A percentile compares a stretch with the other conserved stretches of the same genome.
Conservation (phyloP, 2,329 filamentous ascomycete species). For the Alternaria burnsii region DNA sequence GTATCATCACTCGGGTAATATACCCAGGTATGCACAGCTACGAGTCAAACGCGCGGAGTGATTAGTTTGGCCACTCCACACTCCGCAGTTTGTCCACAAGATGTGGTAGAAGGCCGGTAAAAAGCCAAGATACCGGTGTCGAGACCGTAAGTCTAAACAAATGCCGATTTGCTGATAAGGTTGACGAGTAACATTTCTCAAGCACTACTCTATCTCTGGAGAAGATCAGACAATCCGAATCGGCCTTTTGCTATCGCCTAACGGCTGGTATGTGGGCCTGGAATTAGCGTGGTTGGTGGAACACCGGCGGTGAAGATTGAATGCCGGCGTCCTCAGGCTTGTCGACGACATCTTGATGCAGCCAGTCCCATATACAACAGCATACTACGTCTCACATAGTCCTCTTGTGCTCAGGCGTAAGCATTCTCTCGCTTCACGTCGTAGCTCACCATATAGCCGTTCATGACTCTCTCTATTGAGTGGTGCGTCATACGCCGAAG, state of each 20-base stretch:
- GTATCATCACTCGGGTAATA: too few relatives aligned
- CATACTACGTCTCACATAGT: accelerated
- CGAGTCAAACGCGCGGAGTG: neutral
- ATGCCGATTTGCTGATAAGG: conserved; percentile 1
- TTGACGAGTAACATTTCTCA: neutral
- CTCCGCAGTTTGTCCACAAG: neutral
- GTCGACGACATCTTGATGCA: neutral
- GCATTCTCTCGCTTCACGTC: too few relatives aligned
- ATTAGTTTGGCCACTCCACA: neutral
- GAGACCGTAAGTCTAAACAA: too few relatives aligned
- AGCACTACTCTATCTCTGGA: neutral
- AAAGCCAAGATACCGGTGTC: neutral
- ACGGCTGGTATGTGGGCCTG: neutral
- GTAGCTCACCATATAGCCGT: too few relatives aligned
- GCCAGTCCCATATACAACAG: neutral
- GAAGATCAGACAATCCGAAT: neutral
- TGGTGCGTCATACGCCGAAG: too few relatives aligned
- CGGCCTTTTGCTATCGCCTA: conserved; percentile 1
- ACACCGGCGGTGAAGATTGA: neutral
- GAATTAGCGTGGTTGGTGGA: neutral
- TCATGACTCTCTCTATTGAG: too few relatives aligned
- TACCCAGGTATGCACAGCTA: neutral
- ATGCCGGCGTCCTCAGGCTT: neutral
- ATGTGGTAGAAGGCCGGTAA: neutral
- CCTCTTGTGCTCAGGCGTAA: too few relatives aligned